phyloP scores from a whole-genome alignment of 805 yeast species.

The Ogataea paraovalis region DNA sequence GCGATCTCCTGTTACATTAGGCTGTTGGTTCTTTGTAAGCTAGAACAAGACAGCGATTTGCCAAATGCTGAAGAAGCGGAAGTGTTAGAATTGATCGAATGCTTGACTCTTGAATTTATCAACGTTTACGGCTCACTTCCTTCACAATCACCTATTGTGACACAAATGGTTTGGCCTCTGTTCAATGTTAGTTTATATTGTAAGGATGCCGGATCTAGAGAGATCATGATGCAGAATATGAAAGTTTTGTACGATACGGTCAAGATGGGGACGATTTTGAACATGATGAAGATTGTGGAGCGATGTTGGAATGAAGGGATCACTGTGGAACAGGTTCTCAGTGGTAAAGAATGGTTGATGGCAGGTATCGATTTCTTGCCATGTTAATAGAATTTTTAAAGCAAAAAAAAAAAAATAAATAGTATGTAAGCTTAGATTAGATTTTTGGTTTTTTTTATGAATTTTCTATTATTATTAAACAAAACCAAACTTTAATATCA shows the following conservation, averaged over 20 bases:
- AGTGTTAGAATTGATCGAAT: conserved; percentile 29
- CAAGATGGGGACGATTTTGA: conserved; percentile 50
- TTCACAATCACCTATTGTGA: conserved; percentile 42
- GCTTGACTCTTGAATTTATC: conserved; percentile 42
- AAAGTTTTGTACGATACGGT: conserved; percentile 42
- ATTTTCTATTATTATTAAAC: too few relatives aligned
- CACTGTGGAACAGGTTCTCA: conserved; percentile 41
- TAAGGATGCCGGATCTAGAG: conserved; percentile 30
- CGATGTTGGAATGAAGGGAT: conserved; percentile 44
- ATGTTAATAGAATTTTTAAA: conserved; percentile 10
- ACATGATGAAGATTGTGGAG: conserved; percentile 39
- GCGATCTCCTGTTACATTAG: conserved; percentile 36
- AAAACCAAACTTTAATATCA: not conserved
- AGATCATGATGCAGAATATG: conserved; percentile 31
- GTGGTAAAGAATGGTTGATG: conserved; percentile 42
- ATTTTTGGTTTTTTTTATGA: not conserved
- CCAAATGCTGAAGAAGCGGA: not conserved
- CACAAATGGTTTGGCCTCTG: conserved; percentile 65
- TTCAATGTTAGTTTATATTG: conserved; percentile 48
- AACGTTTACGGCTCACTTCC: conserved; percentile 43
- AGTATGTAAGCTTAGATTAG: not conserved
- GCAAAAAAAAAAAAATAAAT: not conserved
- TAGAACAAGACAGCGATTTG: not conserved
- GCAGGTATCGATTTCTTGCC: conserved; percentile 51
- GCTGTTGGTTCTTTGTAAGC: conserved; percentile 23